Evolutionary conservation across 2,329 filamentous ascomycete species (phyloP), one percentile per base, ranked within the genome.

Genomic region (Diplodia scrobiculata): DNA sequence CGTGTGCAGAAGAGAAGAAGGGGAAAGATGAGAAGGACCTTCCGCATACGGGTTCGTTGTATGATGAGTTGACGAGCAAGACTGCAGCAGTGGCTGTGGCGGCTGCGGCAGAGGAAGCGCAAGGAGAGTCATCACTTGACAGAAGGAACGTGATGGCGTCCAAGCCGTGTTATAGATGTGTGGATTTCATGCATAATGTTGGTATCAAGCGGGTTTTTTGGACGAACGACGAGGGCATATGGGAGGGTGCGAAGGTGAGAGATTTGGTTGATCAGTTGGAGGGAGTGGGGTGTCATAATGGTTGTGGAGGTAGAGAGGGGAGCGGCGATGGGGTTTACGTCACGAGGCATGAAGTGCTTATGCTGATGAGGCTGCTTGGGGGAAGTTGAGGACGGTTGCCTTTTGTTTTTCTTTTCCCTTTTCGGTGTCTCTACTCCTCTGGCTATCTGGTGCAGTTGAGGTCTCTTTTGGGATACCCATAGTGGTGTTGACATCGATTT

Each of bases 121-220:
- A 19, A 6, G 11, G 19, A 1, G 45, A 32, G 7, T n/a, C 5
- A 38, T 7, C 19, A 5, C 5, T 25, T 2, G 10, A 29, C 21
- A 45, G n/a, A 17, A 36, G n/a, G 1, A 36, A 36, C 52, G 72
- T 79, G 14, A 73, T 74, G 32, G 74, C 78, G 6, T 84, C 82
- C 5, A 76, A 79, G 5, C 83, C 82, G 0, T 85, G 83, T 72
- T 84, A 85, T 70, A 77, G 82, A 2, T 85, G 82, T 69, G 78
- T 84, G 17, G 73, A 75, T 2, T 82, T 82, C 70, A 84, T 85
- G 82, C 75, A 83, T 66, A 78, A 79, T 2, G 81, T 80, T 1
- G 83, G 82, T 13, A 82, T 85, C 70, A 82, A 81, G 69, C 77
- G 83, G 13, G 82, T 84, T 0, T 84, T 83, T 70, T 84, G 82